Conservation (phyloP, 1,139 yeast species). For the Pichia cactophila region DNA sequence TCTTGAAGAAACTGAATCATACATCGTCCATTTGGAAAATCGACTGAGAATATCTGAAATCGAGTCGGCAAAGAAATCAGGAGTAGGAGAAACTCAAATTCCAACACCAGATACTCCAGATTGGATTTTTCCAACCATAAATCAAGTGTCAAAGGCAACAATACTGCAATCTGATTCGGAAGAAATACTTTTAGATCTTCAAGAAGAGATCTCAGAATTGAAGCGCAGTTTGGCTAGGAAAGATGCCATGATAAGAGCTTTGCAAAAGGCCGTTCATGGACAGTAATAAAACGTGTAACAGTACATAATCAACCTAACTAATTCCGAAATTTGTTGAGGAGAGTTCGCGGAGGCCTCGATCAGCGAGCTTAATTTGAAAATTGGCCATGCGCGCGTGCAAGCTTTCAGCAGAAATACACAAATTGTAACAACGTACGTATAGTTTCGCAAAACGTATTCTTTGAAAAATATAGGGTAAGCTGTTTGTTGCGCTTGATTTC, state of each 20-base stretch:
- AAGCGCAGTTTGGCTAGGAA: slow-evolving; percentile 57
- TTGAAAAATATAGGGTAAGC: too few relatives aligned
- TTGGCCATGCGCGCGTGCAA: too few relatives aligned
- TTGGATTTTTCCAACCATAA: too few relatives aligned
- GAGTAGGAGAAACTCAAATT: not conserved
- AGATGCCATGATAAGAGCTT: slow-evolving; percentile 71
- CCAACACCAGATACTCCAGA: not conserved
- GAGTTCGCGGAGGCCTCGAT: too few relatives aligned
- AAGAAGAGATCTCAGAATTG: slow-evolving; percentile 62
- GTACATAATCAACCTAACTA: not conserved
- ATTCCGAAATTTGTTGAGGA: too few relatives aligned
- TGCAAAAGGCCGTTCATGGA: slow-evolving; percentile 36
- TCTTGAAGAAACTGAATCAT: slow-evolving; percentile 51
- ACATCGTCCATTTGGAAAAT: slow-evolving; percentile 54
- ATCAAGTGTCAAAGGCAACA: not conserved
- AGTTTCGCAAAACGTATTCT: too few relatives aligned
- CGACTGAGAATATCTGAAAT: slow-evolving; percentile 38
- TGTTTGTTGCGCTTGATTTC: too few relatives aligned
- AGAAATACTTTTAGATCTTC: slow-evolving; percentile 45
- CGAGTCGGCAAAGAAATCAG: slow-evolving; percentile 10
- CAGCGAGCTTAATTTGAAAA: too few relatives aligned
- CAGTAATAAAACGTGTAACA: not conserved
- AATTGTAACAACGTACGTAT: too few relatives aligned
- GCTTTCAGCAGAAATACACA: too few relatives aligned
- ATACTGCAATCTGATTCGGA: not conserved